Base-by-base conservation (phyloP, 371 early-diverging fungal species). In the Circinella umbellata region DNA sequence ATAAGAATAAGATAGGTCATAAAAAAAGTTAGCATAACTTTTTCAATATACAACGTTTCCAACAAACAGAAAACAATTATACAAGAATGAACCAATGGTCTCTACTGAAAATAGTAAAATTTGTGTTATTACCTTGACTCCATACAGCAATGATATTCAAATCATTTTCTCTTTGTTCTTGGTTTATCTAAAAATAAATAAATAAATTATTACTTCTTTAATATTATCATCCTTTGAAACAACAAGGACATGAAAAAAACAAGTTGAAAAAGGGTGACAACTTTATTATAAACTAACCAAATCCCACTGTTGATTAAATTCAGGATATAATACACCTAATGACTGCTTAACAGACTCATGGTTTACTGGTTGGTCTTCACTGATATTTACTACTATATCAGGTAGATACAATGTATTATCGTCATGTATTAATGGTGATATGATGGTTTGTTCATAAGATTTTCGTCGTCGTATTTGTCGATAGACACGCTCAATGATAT, bases 91-190 rank as follows among this genome's bases (percentile, higher is more conserved):
- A 1, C 15, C 47, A 27, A 27, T 27, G 27, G 27, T 27, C 27
- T 27, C 27, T 1, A 27, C 27, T 27, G 27, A 27, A 27, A 27
- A 27, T 27, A n/a, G n/a, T n/a, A n/a, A n/a, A n/a, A n/a, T n/a
- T n/a, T n/a, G n/a, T 3, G 11, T 48, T 34, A 5, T 51, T 77
- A 82, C 90, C 93, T 89, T 93, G 92, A 57, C 80, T 79, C 99
- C 99, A 99, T 13, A 96, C 94, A 35, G 89, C 93, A 14, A 96
- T 93, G 15, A 98, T 88, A 79, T 99, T 99, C 63, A 98, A 80
- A 77, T 99, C 98, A 79, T 93, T 85, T 5, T 93, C 93, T 1
- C 59, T 65, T 61, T 90, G 81, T 1, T 79, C 67, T 8, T 78
- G 82, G 78, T 98, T 98, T 60, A 90, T 71, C 95, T 93, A 59